Base-by-base conservation (phyloP, 495 filamentous ascomycete genomes). In the Entonaema liquescens region DNA sequence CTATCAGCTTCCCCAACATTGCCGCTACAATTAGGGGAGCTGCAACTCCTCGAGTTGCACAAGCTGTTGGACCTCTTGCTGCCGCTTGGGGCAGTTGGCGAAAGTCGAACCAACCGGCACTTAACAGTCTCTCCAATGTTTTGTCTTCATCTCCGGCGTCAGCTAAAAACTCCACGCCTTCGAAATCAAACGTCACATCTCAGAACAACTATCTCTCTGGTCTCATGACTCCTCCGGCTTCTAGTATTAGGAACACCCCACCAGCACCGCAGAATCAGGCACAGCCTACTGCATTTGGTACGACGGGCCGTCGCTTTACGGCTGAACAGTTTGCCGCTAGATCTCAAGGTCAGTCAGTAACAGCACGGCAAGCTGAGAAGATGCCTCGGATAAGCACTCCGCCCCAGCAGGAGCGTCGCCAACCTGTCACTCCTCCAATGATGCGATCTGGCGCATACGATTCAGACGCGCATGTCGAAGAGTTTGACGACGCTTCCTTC, bases 191-290 rank as follows among this genome's bases (percentile, higher is more conserved):
- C 29, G 80, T 83, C 3, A 71, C 81, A 31, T 68, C 78, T 6
- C 80, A 80, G 21, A 78, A 59, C 59, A 77, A 74, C 58, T 78
- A 80, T 47, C 84, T 93, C 25, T 90, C 92, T 0, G 93, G 94
- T 3, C 88, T 97, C 15, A 79, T 97, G 81, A 97, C 94, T 3
- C 93, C 94, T 17, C 93, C 93, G 12, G 85, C 89, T 31, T 91
- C 91, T 7, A 86, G 89, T 55, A 76, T 89, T 35, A 87, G 90
- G 9, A 85, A 86, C 38, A 86, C 85, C 6, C 83, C 88, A 28
- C 69, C 77, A 9, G 79, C 73, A 33, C 67, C 67, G 38, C 65
- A 69, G 65, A 72, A 44, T 40, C 56, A 74, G 52, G 55, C 59
- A 44, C 84, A 85, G 29, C 82, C 87, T 21, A 84, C 84, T 7